Evolutionary conservation across 345 rosid species (phyloP).

Genomic region (Lumnitzera racemosa): DNA sequence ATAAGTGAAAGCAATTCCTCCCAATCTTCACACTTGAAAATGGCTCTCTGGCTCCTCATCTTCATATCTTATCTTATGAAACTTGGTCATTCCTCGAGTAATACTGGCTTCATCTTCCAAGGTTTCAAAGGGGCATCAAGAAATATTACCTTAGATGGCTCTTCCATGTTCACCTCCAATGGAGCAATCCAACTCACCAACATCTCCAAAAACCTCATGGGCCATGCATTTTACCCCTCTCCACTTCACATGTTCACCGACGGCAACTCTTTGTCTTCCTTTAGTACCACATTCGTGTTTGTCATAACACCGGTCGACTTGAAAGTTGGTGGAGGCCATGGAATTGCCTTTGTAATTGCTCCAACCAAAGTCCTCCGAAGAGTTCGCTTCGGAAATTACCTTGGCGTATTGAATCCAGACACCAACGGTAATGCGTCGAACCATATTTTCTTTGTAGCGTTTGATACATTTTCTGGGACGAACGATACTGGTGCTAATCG

Average conservation of each 20-base stretch:
- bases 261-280: background rate
- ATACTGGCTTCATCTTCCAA: slow-evolving; percentile 1
- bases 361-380: background rate
- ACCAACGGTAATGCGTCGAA: slow-evolving; percentile 5
- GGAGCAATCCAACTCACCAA: slow-evolving; percentile 2
- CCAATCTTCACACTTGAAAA: background rate
- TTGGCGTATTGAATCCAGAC: background rate
- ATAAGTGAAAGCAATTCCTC: too few species aligned
- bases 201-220: background rate
- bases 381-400: background rate
- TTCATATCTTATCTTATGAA: background rate
- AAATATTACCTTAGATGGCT: background rate
- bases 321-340: background rate
- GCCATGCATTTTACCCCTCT: background rate
- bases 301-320: too few species aligned
- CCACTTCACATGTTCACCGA: background rate
- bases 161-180: background rate
- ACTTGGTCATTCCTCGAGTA: background rate
- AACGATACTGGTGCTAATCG: slow-evolving; percentile 15
- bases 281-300: background rate
- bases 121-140: background rate
- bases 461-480: slow-evolving; percentile 21
- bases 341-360: background rate
- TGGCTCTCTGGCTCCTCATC: slow-evolving; percentile 1
- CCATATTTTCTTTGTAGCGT: slow-evolving; percentile 46